Evolutionary conservation across 2,329 filamentous ascomycete genomes (phyloP).

Genomic region (Plectosphaerella sp.): DNA sequence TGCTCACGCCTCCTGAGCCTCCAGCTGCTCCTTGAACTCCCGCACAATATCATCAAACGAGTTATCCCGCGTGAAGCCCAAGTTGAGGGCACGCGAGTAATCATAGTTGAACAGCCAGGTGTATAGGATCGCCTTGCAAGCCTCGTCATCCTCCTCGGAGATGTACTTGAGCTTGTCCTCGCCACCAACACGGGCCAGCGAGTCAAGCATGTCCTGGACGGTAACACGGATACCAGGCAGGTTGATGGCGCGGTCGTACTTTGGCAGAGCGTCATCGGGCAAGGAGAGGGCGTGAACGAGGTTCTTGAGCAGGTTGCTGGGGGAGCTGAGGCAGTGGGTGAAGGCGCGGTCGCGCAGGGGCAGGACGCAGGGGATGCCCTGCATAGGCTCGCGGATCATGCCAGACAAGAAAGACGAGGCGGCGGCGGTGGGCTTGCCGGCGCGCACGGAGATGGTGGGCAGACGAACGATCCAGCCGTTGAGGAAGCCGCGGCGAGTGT

Average conservation of each 20-base stretch:
- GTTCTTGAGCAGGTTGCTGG: conserved; percentile 37
- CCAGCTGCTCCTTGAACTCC: not conserved
- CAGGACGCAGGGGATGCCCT: conserved; percentile 38
- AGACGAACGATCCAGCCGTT: conserved; percentile 52
- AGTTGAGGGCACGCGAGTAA: not conserved
- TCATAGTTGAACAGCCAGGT: not conserved
- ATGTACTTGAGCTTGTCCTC: not conserved
- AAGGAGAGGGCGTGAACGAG: conserved; percentile 38
- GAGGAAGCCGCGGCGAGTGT: conserved; percentile 45
- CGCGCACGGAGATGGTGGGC: conserved; percentile 56
- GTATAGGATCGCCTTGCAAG: not conserved
- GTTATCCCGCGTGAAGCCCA: not conserved
- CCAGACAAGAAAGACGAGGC: conserved; percentile 57
- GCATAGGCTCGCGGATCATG: conserved; percentile 57
- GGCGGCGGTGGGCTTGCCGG: conserved; percentile 55
- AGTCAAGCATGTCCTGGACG: conserved; percentile 47
- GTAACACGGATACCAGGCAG: conserved; percentile 47
- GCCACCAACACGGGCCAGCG: conserved; percentile 43
- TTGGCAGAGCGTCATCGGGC: conserved; percentile 30
- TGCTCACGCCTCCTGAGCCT: not conserved
- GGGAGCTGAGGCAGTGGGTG: conserved; percentile 37
- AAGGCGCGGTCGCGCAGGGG: conserved; percentile 22
- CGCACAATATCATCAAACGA: not conserved
- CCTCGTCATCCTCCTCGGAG: not conserved
- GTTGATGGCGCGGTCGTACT: conserved; percentile 41